Conservation (phyloP, 495 filamentous ascomycete genomes). For the Trichoderma gamsii region DNA sequence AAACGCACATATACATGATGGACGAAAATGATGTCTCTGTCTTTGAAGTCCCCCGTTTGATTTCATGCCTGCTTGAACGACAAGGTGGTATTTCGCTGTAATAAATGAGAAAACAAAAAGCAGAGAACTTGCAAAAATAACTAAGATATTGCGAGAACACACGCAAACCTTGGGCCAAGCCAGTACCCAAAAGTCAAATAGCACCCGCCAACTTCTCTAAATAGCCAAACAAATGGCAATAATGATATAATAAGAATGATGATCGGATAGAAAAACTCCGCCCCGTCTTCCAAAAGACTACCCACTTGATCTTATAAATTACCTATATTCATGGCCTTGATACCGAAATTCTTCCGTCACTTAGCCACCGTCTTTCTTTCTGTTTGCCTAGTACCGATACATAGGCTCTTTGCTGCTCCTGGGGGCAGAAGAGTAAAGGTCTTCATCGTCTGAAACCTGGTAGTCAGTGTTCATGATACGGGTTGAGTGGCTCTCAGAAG, state of each 20-base stretch:
- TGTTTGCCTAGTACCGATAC: constrained; percentile 1
- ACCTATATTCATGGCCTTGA: too few relatives aligned
- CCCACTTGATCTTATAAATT: too few relatives aligned
- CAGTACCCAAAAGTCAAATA: not conserved
- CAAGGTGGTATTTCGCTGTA: not conserved
- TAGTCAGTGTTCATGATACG: not conserved
- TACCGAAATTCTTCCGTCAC: too few relatives aligned
- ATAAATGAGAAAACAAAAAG: not conserved
- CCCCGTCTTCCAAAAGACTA: too few relatives aligned
- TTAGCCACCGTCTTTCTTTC: not conserved
- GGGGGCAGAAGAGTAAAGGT: not conserved
- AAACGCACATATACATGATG: not conserved
- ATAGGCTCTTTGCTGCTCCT: constrained; percentile 1
- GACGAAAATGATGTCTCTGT: not conserved
- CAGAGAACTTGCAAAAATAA: not conserved
- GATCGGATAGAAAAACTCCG: too few relatives aligned
- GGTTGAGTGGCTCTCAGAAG: not conserved
- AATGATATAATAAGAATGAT: too few relatives aligned
- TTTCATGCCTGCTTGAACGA: not conserved
- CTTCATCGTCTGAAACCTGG: constrained; percentile 5
- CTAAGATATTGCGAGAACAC: not conserved
- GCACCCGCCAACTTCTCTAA: not conserved
- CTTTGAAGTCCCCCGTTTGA: not conserved
- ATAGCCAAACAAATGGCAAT: not conserved
- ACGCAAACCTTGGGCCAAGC: not conserved